Conservation (phyloP, 2,329 filamentous ascomycete genomes). For the Alternaria gansuensis region DNA sequence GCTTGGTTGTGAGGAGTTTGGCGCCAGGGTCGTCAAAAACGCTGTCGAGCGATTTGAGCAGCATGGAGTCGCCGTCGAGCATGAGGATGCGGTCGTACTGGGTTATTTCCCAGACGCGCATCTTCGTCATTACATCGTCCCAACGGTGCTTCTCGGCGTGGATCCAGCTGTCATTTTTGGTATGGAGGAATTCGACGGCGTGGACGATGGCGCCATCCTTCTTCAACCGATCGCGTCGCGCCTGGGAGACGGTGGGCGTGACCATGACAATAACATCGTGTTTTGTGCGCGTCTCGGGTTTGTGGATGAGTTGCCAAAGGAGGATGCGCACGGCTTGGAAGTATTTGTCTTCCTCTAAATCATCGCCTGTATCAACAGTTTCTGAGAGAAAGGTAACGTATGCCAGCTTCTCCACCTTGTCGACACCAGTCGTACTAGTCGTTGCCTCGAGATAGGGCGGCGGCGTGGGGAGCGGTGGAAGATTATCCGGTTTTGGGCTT, state of each 20-base stretch:
- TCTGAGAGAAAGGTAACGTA: slow-evolving; percentile 41
- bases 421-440: no score
- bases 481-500: background rate
- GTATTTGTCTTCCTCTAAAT: slow-evolving; percentile 41
- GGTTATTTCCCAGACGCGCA: slow-evolving; percentile 52
- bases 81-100: slow-evolving; percentile 49
- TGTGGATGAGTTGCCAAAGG: slow-evolving; percentile 44
- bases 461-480: background rate
- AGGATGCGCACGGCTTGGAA: slow-evolving; percentile 44
- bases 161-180: slow-evolving; percentile 30
- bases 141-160: slow-evolving; percentile 34
- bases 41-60: slow-evolving; percentile 43
- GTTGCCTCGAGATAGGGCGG: slow-evolving; percentile 2
- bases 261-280: slow-evolving; percentile 42
- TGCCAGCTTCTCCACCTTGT: slow-evolving; percentile 23
- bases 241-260: slow-evolving; percentile 34
- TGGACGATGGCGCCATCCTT: slow-evolving; percentile 42
- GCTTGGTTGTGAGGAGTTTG: slow-evolving; percentile 13
- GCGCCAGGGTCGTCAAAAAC: slow-evolving; percentile 50
- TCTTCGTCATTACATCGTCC: slow-evolving; percentile 52
- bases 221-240: slow-evolving; percentile 29
- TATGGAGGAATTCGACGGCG: slow-evolving; percentile 35
- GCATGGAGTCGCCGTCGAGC: slow-evolving; percentile 51
- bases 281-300: slow-evolving; percentile 34
- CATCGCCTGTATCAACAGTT: slow-evolving; percentile 26